A percentile compares a stretch with the other conserved stretches of the same genome.
Evolutionary conservation across 129 eudicot genomes (phyloP).

Genomic region (Flaveria robusta): DNA sequence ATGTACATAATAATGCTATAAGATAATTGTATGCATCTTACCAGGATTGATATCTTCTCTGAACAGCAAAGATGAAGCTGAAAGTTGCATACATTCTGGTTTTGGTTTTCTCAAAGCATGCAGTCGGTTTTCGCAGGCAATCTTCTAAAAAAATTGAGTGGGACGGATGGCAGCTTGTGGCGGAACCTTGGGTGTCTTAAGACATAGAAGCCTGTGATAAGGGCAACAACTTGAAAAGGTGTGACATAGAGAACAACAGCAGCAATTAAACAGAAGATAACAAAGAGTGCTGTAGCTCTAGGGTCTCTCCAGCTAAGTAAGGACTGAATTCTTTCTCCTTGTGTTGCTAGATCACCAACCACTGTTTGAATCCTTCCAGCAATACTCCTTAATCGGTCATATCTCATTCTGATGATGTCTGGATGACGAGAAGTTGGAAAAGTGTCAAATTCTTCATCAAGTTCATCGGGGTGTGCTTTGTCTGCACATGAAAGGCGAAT

Average conservation of each 20-base stretch:
- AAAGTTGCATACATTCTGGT: too few species aligned
- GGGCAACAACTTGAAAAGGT: slow-evolving; percentile 44
- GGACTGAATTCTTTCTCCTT: slow-evolving; percentile 47
- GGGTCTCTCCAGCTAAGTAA: slow-evolving; percentile 57
- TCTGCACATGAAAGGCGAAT: slow-evolving; percentile 58
- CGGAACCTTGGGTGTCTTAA: slow-evolving; percentile 52
- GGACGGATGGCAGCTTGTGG: slow-evolving; percentile 35
- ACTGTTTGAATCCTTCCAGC: slow-evolving; percentile 62
- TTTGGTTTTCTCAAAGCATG: slow-evolving; percentile 5
- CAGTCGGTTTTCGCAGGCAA: slow-evolving; percentile 20
- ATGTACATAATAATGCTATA: too few species aligned
- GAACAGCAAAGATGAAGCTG: too few species aligned
- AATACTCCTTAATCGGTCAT: slow-evolving; percentile 61
- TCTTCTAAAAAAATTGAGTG: slow-evolving; percentile 22
- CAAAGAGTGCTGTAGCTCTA: slow-evolving; percentile 46
- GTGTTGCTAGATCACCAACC: slow-evolving; percentile 55
- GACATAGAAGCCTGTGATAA: slow-evolving; percentile 41
- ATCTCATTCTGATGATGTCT: slow-evolving; percentile 54
- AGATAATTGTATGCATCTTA: too few species aligned
- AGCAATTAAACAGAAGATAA: slow-evolving; percentile 44
- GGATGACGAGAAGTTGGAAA: slow-evolving; percentile 51
- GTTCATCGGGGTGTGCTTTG: slow-evolving; percentile 52
- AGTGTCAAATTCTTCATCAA: slow-evolving; percentile 69
- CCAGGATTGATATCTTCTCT: too few species aligned
- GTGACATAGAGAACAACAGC: slow-evolving; percentile 44